These are phyloP conservation scores for Rutstroemia sydowiana DNA, from an alignment of 2,329 filamentous ascomycete genomes.

Conservation along the genomic window DNA sequence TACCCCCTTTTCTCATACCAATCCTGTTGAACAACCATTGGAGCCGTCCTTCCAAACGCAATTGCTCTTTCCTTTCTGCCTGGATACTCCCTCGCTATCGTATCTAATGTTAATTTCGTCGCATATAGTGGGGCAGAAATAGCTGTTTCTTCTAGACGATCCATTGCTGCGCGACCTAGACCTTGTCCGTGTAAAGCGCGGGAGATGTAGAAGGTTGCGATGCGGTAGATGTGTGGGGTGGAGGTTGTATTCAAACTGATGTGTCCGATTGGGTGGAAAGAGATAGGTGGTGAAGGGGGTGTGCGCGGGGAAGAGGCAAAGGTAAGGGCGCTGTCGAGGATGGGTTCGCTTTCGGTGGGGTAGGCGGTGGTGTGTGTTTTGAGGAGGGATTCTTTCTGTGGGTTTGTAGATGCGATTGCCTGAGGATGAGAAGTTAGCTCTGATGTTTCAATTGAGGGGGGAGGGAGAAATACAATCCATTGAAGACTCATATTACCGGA, in stretches of 20 bases:
- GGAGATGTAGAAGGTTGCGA: slow-evolving; percentile 22
- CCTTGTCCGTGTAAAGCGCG: slow-evolving; percentile 16
- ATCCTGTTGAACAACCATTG: slow-evolving; percentile 11
- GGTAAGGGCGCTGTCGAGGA: slow-evolving; percentile 17
- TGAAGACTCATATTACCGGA: slow-evolving; percentile 16
- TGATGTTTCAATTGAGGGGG: not conserved
- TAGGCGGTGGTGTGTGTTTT: slow-evolving; percentile 12
- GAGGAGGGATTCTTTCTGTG: not conserved
- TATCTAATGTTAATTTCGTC: slow-evolving; percentile 17
- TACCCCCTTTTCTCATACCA: slow-evolving; percentile 27
- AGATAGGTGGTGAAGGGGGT: not conserved
- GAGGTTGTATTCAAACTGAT: slow-evolving; percentile 23
- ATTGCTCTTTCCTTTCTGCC: slow-evolving; percentile 6
- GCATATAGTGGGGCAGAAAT: slow-evolving; percentile 16
- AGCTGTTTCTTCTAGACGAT: slow-evolving; percentile 20
- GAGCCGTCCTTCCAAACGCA: slow-evolving; percentile 11
- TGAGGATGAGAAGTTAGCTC: not conserved
- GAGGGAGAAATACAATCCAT: slow-evolving; percentile 17
- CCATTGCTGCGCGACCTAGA: slow-evolving; percentile 23
- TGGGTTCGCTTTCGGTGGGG: slow-evolving; percentile 15
- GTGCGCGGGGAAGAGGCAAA: slow-evolving; percentile 11
- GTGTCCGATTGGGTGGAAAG: slow-evolving; percentile 24
- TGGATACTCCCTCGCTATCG: slow-evolving; percentile 12
- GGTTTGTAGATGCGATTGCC: not conserved
- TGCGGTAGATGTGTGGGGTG: slow-evolving; percentile 15